A percentile compares a stretch with the other conserved stretches of the same genome.
These are phyloP conservation scores for Globisporangium alternatum DNA, from an alignment of 352 stramenopile species.

Conservation along the genomic window DNA sequence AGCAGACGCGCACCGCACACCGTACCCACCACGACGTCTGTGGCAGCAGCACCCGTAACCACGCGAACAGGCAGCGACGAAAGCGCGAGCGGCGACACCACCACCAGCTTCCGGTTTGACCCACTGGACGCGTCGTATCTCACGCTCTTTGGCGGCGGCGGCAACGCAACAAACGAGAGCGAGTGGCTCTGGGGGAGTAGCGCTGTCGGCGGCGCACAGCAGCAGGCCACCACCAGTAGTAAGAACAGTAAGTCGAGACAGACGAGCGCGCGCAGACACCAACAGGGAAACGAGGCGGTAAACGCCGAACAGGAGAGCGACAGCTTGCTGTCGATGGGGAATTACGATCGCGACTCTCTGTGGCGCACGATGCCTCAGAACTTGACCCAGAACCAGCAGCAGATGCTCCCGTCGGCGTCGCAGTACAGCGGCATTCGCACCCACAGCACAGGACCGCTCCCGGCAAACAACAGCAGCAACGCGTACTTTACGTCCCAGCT, in stretches of 20 bases:
- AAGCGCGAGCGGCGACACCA: slow-evolving; percentile 13
- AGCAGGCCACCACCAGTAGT: background rate
- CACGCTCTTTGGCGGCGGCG: slow-evolving; percentile 11
- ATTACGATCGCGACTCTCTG: slow-evolving; percentile 52
- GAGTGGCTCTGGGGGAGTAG: slow-evolving; percentile 29
- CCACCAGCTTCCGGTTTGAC: slow-evolving; percentile 20
- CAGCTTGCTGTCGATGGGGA: slow-evolving; percentile 35
- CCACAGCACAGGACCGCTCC: background rate
- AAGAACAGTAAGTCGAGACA: slow-evolving; percentile 14
- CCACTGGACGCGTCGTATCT: slow-evolving; percentile 11
- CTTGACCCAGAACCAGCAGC: slow-evolving; percentile 13
- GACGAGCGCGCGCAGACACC: background rate
- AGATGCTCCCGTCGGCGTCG: slow-evolving; percentile 15
- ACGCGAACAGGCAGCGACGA: slow-evolving; percentile 20
- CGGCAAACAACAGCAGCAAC: background rate
- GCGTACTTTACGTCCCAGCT: slow-evolving; percentile 13
- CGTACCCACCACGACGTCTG: slow-evolving; percentile 34
- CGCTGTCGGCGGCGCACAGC: slow-evolving; percentile 7
- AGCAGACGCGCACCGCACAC: background rate
- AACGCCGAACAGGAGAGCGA: slow-evolving; percentile 1
- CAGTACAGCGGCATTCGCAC: slow-evolving; percentile 17
- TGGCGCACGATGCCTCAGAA: slow-evolving; percentile 51
- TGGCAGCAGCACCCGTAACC: slow-evolving; percentile 19
- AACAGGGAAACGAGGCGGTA: background rate
- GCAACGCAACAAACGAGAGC: slow-evolving; percentile 9